Percentiles rank a stretch among this genome's conserved stretches.
Evolutionary conservation across 176 grass and related monocot genomes (phyloP).

Genomic region (Ananas comosus): DNA sequence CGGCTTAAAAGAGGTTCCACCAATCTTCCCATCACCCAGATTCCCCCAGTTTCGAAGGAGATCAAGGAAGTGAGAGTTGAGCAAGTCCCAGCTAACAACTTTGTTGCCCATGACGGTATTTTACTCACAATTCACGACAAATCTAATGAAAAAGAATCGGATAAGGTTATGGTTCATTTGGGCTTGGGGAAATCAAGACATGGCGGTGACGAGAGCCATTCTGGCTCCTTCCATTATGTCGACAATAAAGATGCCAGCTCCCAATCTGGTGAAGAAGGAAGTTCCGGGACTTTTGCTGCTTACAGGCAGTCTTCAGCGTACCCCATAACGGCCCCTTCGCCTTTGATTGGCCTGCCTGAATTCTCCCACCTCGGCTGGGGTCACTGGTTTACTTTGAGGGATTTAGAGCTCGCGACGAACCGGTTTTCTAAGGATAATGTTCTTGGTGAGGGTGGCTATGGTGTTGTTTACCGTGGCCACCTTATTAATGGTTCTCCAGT

Average conservation of each 20-base stretch:
- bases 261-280: constrained; percentile 67
- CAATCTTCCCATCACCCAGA: constrained; percentile 59
- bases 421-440: constrained; percentile 73
- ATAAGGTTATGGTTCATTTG: constrained; percentile 59
- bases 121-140: constrained; percentile 52
- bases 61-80: constrained; percentile 90
- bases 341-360: constrained; percentile 69
- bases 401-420: constrained; percentile 59
- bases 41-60: constrained; percentile 72
- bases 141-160: constrained; percentile 41
- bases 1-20: constrained; percentile 43
- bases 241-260: constrained; percentile 53
- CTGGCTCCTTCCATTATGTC: constrained; percentile 80
- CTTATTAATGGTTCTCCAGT: constrained; percentile 64
- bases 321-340: constrained; percentile 59
- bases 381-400: constrained; percentile 79
- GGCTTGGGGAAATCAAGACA: constrained; percentile 54
- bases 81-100: constrained; percentile 43
- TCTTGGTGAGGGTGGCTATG: constrained; percentile 76
- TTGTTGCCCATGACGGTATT: constrained; percentile 32
- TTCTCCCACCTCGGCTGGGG: constrained; percentile 82
- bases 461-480: constrained; percentile 67
- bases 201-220: constrained; percentile 71
- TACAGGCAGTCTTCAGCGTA: constrained; percentile 37
- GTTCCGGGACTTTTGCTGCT: constrained; percentile 34